Evolutionary conservation across 768 basidiomycete genomes (phyloP).

Genomic region (Xanthoconium stramineum): DNA sequence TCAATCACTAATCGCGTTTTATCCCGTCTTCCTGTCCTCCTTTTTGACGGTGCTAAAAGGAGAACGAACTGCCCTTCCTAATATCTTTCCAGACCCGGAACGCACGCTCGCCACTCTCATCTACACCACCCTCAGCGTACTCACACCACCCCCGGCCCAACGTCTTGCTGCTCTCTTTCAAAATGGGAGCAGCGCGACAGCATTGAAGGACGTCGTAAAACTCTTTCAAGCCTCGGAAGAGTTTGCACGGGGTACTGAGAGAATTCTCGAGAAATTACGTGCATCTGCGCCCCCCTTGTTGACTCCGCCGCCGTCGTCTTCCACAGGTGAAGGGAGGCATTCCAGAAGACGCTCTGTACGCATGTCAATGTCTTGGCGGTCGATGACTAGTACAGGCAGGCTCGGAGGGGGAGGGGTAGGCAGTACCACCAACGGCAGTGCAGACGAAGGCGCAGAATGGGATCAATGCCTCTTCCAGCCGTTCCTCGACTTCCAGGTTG

Average conservation of each 20-base stretch:
- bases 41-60: constrained; percentile 63
- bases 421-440: not conserved
- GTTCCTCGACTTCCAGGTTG: constrained; percentile 86
- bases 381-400: constrained; percentile 29
- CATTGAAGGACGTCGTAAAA: constrained; percentile 68
- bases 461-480: constrained; percentile 91
- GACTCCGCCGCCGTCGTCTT: constrained; percentile 20
- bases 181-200: constrained; percentile 52
- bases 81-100: constrained; percentile 86
- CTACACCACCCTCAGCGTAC: constrained; percentile 70
- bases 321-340: constrained; percentile 28
- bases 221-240: constrained; percentile 77
- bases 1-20: constrained; percentile 61
- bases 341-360: constrained; percentile 55
- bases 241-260: constrained; percentile 70
- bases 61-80: constrained; percentile 71
- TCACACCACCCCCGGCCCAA: constrained; percentile 80
- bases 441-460: constrained; percentile 57
- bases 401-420: constrained; percentile 13
- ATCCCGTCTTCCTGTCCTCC: constrained; percentile 69
- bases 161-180: constrained; percentile 70
- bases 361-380: constrained; percentile 64
- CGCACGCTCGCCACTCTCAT: constrained; percentile 77
- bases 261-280: constrained; percentile 72
- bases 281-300: constrained; percentile 30